Conservation (phyloP, 352 stramenopile genomes). For the Globisporangium polare region DNA sequence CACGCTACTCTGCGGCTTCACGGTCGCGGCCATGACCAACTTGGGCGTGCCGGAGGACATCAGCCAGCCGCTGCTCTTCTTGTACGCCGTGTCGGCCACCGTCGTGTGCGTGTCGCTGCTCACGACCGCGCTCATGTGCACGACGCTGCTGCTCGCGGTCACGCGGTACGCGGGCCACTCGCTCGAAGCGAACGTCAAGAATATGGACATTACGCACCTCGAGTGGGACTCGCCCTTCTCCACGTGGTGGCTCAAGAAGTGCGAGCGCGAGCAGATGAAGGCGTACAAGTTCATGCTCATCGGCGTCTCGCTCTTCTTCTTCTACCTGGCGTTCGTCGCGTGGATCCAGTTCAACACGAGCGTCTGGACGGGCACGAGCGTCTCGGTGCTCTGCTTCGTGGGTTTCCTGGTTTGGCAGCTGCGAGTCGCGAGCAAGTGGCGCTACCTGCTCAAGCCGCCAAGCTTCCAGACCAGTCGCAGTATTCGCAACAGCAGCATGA, state of each 20-base stretch:
- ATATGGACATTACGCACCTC: constrained; percentile 39
- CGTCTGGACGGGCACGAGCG: constrained; percentile 30
- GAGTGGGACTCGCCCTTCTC: constrained; percentile 58
- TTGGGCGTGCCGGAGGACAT: constrained; percentile 38
- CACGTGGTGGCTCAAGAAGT: constrained; percentile 59
- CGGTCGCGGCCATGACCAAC: constrained; percentile 63
- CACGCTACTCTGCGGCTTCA: constrained; percentile 64
- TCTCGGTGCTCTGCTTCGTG: constrained; percentile 43
- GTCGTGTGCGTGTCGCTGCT: constrained; percentile 57
- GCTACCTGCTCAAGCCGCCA: constrained; percentile 60
- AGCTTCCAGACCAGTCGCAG: not conserved
- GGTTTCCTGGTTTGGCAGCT: constrained; percentile 64
- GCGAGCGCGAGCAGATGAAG: constrained; percentile 64
- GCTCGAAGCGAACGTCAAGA: constrained; percentile 49
- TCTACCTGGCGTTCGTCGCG: constrained; percentile 51
- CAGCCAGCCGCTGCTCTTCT: constrained; percentile 29
- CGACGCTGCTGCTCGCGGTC: constrained; percentile 58
- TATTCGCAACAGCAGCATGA: not conserved
- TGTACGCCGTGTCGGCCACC: constrained; percentile 42
- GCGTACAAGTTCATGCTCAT: constrained; percentile 73
- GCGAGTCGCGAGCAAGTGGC: constrained; percentile 67
- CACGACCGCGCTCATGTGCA: constrained; percentile 62
- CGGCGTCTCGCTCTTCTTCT: constrained; percentile 67
- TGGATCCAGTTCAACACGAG: constrained; percentile 72
- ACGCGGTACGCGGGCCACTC: constrained; percentile 55